phyloP scores from a whole-genome alignment of 352 stramenopile species.

The Globisporangium cystogenes region DNA sequence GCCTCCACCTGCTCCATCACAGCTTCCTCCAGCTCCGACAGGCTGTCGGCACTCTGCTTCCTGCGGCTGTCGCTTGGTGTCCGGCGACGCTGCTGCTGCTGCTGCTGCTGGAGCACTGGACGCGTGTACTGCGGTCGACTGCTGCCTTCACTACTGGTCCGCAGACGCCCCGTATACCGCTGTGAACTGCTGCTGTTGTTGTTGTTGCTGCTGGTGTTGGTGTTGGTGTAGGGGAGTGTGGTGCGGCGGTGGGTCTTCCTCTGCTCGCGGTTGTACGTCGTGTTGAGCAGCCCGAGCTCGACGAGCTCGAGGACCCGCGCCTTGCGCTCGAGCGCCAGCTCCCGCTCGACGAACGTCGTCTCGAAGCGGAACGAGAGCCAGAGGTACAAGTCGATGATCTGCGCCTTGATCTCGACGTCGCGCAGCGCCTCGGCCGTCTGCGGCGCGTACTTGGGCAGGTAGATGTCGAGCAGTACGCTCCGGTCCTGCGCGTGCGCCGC shows the following conservation, averaged over 20 bases:
- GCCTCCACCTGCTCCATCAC: conserved; percentile 1
- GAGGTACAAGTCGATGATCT: conserved; percentile 92
- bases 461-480: conserved; percentile 80
- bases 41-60: not conserved
- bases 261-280: conserved; percentile 65
- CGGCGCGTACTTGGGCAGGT: conserved; percentile 58
- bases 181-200: not conserved
- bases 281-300: conserved; percentile 67
- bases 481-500: conserved; percentile 58
- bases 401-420: conserved; percentile 88
- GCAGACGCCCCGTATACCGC: too few species aligned
- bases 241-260: conserved; percentile 18
- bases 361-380: conserved; percentile 93
- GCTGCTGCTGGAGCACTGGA: conserved; percentile 1
- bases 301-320: conserved; percentile 56
- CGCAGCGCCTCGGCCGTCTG: conserved; percentile 81
- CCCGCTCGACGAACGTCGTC: conserved; percentile 73
- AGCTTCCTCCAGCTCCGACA: not conserved
- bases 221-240: too few species aligned
- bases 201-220: not conserved
- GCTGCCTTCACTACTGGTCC: not conserved
- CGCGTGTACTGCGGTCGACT: not conserved
- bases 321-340: conserved; percentile 63
- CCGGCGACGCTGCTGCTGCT: not conserved
- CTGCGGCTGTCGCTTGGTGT: not conserved